Percentiles rank a stretch among this genome's conserved stretches.
Evolutionary conservation across 305 asterid genomes (phyloP).

Genomic region (Fraxinus dipetala): DNA sequence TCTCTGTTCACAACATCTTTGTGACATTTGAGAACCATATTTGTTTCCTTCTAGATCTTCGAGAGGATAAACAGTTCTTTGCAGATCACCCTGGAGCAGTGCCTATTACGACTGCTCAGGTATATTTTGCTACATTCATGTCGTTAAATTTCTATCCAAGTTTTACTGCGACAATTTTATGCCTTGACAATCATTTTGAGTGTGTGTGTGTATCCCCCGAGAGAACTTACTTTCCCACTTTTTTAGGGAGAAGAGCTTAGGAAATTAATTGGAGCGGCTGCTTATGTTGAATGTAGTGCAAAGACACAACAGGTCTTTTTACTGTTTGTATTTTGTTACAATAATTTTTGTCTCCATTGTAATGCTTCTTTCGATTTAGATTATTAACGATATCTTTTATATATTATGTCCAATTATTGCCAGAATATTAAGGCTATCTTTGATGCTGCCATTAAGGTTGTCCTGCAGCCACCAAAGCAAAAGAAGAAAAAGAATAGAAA

Average conservation of each 20-base stretch:
- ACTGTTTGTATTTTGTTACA: not conserved
- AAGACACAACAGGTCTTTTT: constrained; percentile 50
- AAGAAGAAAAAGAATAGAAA: constrained; percentile 58
- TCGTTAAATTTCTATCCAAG: not conserved
- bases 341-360: not conserved
- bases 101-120: constrained; percentile 41
- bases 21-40: not conserved
- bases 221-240: constrained; percentile 6
- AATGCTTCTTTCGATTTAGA: not conserved
- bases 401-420: constrained; percentile 17
- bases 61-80: constrained; percentile 49
- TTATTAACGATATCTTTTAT: not conserved
- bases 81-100: constrained; percentile 53
- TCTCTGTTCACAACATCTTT: not conserved
- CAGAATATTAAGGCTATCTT: constrained; percentile 70
- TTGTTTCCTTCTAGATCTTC: constrained; percentile 39
- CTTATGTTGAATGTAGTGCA: constrained; percentile 58
- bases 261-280: constrained; percentile 49
- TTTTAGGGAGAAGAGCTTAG: constrained; percentile 50
- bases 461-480: constrained; percentile 59
- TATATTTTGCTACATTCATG: constrained; percentile 4
- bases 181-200: not conserved
- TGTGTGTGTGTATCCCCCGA: not conserved
- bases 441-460: constrained; percentile 68
- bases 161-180: not conserved